These are phyloP conservation scores for Erysimum pusillum DNA, from an alignment of 441 rosid species.

Conservation along the genomic window DNA sequence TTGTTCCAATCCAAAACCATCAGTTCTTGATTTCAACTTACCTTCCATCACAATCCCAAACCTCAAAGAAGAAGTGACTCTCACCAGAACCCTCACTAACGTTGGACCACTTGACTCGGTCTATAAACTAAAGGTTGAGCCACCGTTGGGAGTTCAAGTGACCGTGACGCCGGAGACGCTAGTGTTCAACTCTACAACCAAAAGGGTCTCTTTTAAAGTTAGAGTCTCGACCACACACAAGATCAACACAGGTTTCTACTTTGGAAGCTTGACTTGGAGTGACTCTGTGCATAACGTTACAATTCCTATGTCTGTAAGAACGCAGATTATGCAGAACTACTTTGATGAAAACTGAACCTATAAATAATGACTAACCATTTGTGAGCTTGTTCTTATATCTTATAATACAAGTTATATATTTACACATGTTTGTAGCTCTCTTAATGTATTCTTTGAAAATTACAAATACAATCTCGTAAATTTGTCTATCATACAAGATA, in stretches of 20 bases:
- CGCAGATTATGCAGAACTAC: constrained; percentile 39
- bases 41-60: constrained; percentile 71
- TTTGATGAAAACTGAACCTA: constrained; percentile 36
- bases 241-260: constrained; percentile 51
- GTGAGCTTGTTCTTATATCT: too few relatives aligned
- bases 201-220: constrained; percentile 46
- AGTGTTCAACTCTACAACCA: constrained; percentile 46
- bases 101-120: constrained; percentile 59
- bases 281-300: constrained; percentile 55
- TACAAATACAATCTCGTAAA: not conserved
- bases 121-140: constrained; percentile 51
- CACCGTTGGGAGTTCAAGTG: constrained; percentile 56
- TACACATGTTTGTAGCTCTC: not conserved
- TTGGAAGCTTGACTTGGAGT: constrained; percentile 69
- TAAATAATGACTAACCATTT: not conserved
- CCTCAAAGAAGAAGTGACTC: constrained; percentile 54
- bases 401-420: too few relatives aligned
- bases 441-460: too few relatives aligned
- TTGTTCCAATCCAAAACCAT: constrained; percentile 26
- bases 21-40: constrained; percentile 50
- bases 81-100: constrained; percentile 66
- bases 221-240: constrained; percentile 37
- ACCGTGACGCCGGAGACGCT: constrained; percentile 56
- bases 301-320: constrained; percentile 52
- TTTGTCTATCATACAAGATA: not conserved